phyloP scores from a whole-genome alignment of 2,329 filamentous ascomycete genomes.

The Cordyceps tenuipes region DNA sequence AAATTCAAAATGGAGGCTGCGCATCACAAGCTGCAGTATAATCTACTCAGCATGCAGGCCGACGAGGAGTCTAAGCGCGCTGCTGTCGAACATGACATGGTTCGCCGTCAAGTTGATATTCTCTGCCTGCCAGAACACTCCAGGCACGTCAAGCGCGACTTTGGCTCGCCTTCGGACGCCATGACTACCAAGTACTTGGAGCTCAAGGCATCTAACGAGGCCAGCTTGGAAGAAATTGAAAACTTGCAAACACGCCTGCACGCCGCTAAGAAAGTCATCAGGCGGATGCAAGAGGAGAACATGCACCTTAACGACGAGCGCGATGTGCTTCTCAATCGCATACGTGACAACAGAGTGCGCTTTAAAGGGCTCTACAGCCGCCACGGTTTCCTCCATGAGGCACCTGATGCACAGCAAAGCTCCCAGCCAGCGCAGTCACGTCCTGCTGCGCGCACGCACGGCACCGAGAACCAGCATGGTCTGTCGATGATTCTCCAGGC shows the following conservation, averaged over 20 bases:
- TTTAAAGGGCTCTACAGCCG: slow-evolving; percentile 72
- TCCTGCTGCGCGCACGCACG: slow-evolving; percentile 35
- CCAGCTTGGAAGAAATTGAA: slow-evolving; percentile 57
- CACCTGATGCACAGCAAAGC: slow-evolving; percentile 50
- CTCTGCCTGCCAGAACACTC: slow-evolving; percentile 66
- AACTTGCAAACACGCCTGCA: slow-evolving; percentile 56
- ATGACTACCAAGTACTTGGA: slow-evolving; percentile 49
- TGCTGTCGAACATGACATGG: slow-evolving; percentile 85
- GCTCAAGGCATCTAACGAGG: slow-evolving; percentile 57
- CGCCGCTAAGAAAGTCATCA: slow-evolving; percentile 69
- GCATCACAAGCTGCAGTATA: slow-evolving; percentile 86
- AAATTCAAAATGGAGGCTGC: slow-evolving; percentile 72
- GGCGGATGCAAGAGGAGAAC: slow-evolving; percentile 68
- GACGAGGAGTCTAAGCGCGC: slow-evolving; percentile 79
- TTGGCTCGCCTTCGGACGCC: slow-evolving; percentile 43
- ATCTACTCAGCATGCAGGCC: slow-evolving; percentile 73
- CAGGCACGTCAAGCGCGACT: slow-evolving; percentile 49
- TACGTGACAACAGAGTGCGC: slow-evolving; percentile 83
- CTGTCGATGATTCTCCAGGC: slow-evolving; percentile 78
- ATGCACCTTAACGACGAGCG: slow-evolving; percentile 66
- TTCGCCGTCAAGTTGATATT: slow-evolving; percentile 78
- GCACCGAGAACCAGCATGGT: slow-evolving; percentile 48
- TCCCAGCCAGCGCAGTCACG: slow-evolving; percentile 36
- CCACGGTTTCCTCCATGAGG: slow-evolving; percentile 56
- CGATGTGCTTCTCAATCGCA: slow-evolving; percentile 68